Evolutionary conservation across 169 alveolate genomes (phyloP).

Genomic region (Cryptosporidium xiaoi): DNA sequence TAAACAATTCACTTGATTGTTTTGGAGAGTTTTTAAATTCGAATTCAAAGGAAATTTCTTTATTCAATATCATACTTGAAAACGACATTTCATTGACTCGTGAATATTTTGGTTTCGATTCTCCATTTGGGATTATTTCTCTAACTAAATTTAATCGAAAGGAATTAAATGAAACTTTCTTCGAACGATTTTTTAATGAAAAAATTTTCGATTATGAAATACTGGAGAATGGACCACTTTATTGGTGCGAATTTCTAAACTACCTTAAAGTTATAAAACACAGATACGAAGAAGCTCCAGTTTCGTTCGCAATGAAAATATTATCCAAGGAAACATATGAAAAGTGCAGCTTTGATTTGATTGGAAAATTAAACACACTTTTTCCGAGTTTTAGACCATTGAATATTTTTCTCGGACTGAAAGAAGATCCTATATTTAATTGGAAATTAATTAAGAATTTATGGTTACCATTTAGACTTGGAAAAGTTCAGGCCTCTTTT

Average conservation of each 20-base stretch:
- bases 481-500: not conserved
- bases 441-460: constrained; percentile 40
- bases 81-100: constrained; percentile 18
- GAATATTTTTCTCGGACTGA: constrained; percentile 5
- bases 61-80: not conserved
- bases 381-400: constrained; percentile 45
- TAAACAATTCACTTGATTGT: not conserved
- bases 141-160: constrained; percentile 3
- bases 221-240: constrained; percentile 17
- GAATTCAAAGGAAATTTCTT: not conserved
- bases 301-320: constrained; percentile 4
- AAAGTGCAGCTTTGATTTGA: not conserved
- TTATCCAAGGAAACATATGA: not conserved
- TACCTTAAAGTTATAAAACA: constrained; percentile 2
- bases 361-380: constrained; percentile 13
- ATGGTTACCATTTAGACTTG: constrained; percentile 57
- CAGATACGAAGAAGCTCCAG: constrained; percentile 29
- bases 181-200: not conserved
- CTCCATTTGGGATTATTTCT: constrained; percentile 23
- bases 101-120: constrained; percentile 6
- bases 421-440: constrained; percentile 24
- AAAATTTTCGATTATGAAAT: not conserved
- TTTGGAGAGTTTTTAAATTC: constrained; percentile 30
- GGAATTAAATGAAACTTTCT: constrained; percentile 2
- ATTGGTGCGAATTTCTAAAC: constrained; percentile 41